Conservation (phyloP, 2,329 filamentous ascomycete genomes). For the Fusarium caatingaense region DNA sequence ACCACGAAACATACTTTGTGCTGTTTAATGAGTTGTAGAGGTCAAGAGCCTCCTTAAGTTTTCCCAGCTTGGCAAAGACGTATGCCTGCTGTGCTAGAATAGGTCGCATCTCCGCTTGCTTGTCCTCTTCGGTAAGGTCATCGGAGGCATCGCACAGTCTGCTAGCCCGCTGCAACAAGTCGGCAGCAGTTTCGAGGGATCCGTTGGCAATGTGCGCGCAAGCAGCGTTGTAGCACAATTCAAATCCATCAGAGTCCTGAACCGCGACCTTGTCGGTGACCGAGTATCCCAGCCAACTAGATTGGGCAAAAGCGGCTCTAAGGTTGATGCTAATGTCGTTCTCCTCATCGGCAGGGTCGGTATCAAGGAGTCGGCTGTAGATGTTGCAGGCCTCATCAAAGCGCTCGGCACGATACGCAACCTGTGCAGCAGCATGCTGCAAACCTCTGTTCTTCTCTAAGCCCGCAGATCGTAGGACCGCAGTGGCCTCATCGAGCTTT, state of each 20-base stretch:
- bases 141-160: constrained; percentile 79
- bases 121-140: constrained; percentile 79
- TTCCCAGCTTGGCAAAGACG: constrained; percentile 74
- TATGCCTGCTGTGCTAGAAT: constrained; percentile 83
- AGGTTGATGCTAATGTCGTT: constrained; percentile 82
- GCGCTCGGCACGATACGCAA: constrained; percentile 79
- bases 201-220: constrained; percentile 78
- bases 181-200: constrained; percentile 71
- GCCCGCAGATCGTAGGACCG: constrained; percentile 51
- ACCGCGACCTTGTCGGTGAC: constrained; percentile 62
- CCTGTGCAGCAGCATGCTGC: constrained; percentile 70
- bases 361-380: constrained; percentile 68
- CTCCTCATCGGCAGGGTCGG: constrained; percentile 68
- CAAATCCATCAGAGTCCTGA: constrained; percentile 76
- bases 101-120: constrained; percentile 77
- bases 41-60: constrained; percentile 71
- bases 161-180: constrained; percentile 76
- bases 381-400: constrained; percentile 74
- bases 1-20: constrained; percentile 64
- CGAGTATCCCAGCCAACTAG: constrained; percentile 72
- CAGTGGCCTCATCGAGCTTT: constrained; percentile 72
- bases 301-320: constrained; percentile 77
- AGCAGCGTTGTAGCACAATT: constrained; percentile 84
- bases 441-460: constrained; percentile 51
- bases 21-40: constrained; percentile 71